A percentile compares a stretch with the other conserved stretches of the same genome.
phyloP scores from a whole-genome alignment of 352 stramenopile species.

The Phytopythium litorale region DNA sequence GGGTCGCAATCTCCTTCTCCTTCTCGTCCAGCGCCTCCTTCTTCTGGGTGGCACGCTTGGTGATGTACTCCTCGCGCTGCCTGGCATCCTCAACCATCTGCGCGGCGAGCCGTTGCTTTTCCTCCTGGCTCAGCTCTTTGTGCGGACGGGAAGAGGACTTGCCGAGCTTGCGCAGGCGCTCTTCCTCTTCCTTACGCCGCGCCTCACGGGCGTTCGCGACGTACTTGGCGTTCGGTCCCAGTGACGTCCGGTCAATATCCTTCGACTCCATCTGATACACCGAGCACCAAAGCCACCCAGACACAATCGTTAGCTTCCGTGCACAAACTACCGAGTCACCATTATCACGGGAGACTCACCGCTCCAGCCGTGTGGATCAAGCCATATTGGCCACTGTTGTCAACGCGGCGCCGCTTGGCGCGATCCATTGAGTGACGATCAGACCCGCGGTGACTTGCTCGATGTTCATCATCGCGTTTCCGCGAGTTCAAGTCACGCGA shows the following conservation, averaged over 20 bases:
- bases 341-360: constrained; percentile 10
- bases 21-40: constrained; percentile 50
- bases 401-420: constrained; percentile 3
- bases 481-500: constrained; percentile 3
- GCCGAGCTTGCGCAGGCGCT: constrained; percentile 54
- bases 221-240: constrained; percentile 78
- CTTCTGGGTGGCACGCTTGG: constrained; percentile 45
- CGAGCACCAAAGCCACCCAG: background rate
- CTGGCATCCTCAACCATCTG: constrained; percentile 79
- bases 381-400: constrained; percentile 49
- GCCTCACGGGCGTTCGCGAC: constrained; percentile 67
- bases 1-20: constrained; percentile 34
- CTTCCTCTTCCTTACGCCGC: constrained; percentile 64
- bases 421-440: constrained; percentile 9
- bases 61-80: constrained; percentile 59
- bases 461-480: background rate
- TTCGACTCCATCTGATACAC: constrained; percentile 46
- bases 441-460: background rate
- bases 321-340: constrained; percentile 2
- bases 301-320: background rate
- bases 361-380: constrained; percentile 54
- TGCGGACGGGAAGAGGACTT: constrained; percentile 27
- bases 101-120: constrained; percentile 50
- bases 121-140: constrained; percentile 35
- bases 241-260: constrained; percentile 67